Base-by-base conservation (phyloP, 192 early-diverging fungal species). In the Pilobolus umbonatus region DNA sequence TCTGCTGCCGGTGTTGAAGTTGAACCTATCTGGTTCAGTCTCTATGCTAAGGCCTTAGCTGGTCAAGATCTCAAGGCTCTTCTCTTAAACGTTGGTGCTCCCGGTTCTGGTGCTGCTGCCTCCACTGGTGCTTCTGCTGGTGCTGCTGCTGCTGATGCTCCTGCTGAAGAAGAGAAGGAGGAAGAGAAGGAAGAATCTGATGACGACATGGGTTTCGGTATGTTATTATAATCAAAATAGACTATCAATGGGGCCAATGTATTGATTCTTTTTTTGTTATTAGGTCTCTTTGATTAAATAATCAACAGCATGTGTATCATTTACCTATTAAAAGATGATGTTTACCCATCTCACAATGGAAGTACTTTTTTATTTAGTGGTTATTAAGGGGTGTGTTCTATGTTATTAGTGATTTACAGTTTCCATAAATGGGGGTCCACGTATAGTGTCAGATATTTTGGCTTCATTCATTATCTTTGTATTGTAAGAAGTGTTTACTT, bases 21-120 rank as follows among this genome's bases (percentile, higher is more conserved):
- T 65, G 94, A 98, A 80, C 75, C 90, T 62, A 89, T 97, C 87
- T 98, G 92, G 92, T 88, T 89, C 72, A 81, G 72, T 75, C 81
- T 98, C 68, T 98, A 96, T 82, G 92, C 96, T 81, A 98, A 98
- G 89, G 96, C 96, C 56, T 88, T 98, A 67, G 92, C 80, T 61
- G 92, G 93, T 65, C 88, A 91, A 83, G 87, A 96, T 78, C 72
- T 98, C 57, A 80, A 73, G 69, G 84, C 87, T 71, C 84, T 96
- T 77, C 81, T 97, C 64, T 81, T 88, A 75, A 95, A 92, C 84
- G 85, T 95, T 63, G 94, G 94, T 61, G 69, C 80, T 61, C 82
- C 79, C 76, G 80, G 75, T 61, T 62, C 75, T 52, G 77, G 75
- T 52, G 61, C 65, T 56, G 73, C 70, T 53, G 77, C 46, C 35